Evolutionary conservation across 139 green algal species (phyloP).

Genomic region (Bryopsis sp.): DNA sequence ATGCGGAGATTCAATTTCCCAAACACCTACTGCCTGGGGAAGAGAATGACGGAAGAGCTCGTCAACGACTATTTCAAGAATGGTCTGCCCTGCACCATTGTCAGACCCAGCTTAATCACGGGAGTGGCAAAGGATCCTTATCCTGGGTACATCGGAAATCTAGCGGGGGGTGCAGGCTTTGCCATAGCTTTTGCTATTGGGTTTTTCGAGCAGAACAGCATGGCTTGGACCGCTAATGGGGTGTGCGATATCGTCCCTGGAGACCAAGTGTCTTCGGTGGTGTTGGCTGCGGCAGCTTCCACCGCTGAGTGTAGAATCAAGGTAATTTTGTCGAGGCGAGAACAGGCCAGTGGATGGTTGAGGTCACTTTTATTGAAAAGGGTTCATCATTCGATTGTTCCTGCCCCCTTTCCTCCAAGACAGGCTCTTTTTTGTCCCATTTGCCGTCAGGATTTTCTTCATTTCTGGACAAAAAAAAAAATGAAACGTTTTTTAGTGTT

Average conservation of each 20-base stretch:
- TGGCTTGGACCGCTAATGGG: slow-evolving; percentile 25
- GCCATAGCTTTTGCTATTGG: slow-evolving; percentile 34
- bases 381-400: neutral
- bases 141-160: slow-evolving; percentile 43
- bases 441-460: neutral
- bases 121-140: slow-evolving; percentile 31
- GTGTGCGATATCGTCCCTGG: slow-evolving; percentile 43
- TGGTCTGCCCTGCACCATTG: slow-evolving; percentile 26
- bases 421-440: neutral
- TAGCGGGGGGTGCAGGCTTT: slow-evolving; percentile 30
- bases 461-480: too few relatives aligned
- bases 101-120: slow-evolving; percentile 38
- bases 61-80: slow-evolving; percentile 26
- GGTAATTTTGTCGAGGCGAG: neutral
- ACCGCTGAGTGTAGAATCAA: neutral
- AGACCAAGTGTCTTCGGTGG: slow-evolving; percentile 36
- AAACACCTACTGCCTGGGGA: slow-evolving; percentile 45
- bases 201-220: slow-evolving; percentile 30
- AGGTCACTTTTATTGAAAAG: neutral
- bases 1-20: slow-evolving; percentile 30
- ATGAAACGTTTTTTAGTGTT: neutral
- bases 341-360: neutral
- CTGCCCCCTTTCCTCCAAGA: too few relatives aligned
- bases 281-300: slow-evolving; percentile 33
- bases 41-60: slow-evolving; percentile 45